These are phyloP conservation scores for Lipomyces mesembrius DNA, from an alignment of 805 yeast genomes.

Conservation along the genomic window DNA sequence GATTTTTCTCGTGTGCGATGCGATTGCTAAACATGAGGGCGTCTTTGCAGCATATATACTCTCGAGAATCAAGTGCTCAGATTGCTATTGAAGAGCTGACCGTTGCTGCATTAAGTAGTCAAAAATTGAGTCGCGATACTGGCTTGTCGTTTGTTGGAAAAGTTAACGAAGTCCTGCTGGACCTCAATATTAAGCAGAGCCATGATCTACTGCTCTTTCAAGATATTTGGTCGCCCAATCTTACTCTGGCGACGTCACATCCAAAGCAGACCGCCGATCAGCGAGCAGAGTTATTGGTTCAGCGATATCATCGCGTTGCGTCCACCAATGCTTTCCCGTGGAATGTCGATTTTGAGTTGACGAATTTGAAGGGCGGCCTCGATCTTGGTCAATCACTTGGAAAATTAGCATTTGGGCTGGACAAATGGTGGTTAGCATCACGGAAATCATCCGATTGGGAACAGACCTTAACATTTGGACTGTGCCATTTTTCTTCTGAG, in stretches of 20 bases:
- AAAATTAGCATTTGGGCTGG: slow-evolving; percentile 57
- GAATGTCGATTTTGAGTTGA: slow-evolving; percentile 63
- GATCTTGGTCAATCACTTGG: slow-evolving; percentile 90
- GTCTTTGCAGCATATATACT: slow-evolving; percentile 85
- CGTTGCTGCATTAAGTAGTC: slow-evolving; percentile 24
- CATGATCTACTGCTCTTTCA: slow-evolving; percentile 83
- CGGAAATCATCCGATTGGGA: slow-evolving; percentile 70
- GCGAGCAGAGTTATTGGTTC: slow-evolving; percentile 40
- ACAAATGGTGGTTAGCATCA: slow-evolving; percentile 69
- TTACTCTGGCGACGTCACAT: slow-evolving; percentile 36
- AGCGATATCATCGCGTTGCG: slow-evolving; percentile 60
- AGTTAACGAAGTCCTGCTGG: slow-evolving; percentile 61
- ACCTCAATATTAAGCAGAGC: slow-evolving; percentile 77
- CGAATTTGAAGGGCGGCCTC: slow-evolving; percentile 58
- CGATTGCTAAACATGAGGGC: slow-evolving; percentile 64
- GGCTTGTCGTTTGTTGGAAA: slow-evolving; percentile 50
- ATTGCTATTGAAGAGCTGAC: slow-evolving; percentile 55
- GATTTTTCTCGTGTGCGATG: slow-evolving; percentile 53
- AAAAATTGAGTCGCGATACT: slow-evolving; percentile 11
- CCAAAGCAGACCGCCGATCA: slow-evolving; percentile 20
- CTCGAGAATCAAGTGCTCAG: slow-evolving; percentile 85
- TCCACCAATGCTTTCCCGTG: slow-evolving; percentile 74
- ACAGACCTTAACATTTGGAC: slow-evolving; percentile 67
- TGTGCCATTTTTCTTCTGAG: slow-evolving; percentile 55
- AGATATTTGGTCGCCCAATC: slow-evolving; percentile 77